These are phyloP conservation scores for Diutina catenulata DNA, from an alignment of 1,139 yeast species.

Conservation along the genomic window DNA sequence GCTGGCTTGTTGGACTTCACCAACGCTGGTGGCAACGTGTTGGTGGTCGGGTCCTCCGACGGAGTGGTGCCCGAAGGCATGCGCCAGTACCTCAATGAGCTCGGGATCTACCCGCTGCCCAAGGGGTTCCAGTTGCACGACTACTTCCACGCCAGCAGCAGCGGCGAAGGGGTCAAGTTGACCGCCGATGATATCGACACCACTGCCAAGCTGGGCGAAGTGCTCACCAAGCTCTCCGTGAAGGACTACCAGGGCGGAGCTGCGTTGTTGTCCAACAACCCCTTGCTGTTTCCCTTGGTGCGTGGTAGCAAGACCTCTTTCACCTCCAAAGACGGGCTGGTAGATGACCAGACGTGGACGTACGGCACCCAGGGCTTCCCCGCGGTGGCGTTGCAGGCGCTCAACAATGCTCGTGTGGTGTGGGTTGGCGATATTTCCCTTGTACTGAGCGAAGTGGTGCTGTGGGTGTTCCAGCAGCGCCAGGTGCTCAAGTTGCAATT, in stretches of 20 bases:
- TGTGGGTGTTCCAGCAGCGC: slow-evolving; percentile 70
- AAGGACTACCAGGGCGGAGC: slow-evolving; percentile 25
- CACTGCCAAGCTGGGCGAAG: slow-evolving; percentile 6
- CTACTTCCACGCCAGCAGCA: slow-evolving; percentile 34
- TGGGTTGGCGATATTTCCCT: slow-evolving; percentile 69
- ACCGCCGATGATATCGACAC: slow-evolving; percentile 12
- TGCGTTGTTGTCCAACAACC: slow-evolving; percentile 36
- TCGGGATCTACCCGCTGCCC: slow-evolving; percentile 81
- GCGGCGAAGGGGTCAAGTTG: slow-evolving; percentile 17
- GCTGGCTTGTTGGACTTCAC: slow-evolving; percentile 1
- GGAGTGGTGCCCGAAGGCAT: slow-evolving; percentile 51
- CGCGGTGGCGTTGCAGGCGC: slow-evolving; percentile 74
- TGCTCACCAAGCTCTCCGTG: slow-evolving; percentile 1
- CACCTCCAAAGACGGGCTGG: slow-evolving; percentile 24
- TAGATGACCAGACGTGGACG: slow-evolving; percentile 55
- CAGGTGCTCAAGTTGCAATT: slow-evolving; percentile 49
- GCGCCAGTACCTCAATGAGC: slow-evolving; percentile 57
- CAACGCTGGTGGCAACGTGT: slow-evolving; percentile 53
- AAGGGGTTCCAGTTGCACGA: slow-evolving; percentile 57
- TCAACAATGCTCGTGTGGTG: slow-evolving; percentile 63
- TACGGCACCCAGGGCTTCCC: slow-evolving; percentile 71
- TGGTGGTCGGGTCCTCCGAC: slow-evolving; percentile 41
- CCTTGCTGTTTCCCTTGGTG: slow-evolving; percentile 59
- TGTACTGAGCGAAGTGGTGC: slow-evolving; percentile 41
- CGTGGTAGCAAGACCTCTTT: slow-evolving; percentile 61